phyloP scores from a whole-genome alignment of 352 stramenopile species.

The Phytophthora constricta region DNA sequence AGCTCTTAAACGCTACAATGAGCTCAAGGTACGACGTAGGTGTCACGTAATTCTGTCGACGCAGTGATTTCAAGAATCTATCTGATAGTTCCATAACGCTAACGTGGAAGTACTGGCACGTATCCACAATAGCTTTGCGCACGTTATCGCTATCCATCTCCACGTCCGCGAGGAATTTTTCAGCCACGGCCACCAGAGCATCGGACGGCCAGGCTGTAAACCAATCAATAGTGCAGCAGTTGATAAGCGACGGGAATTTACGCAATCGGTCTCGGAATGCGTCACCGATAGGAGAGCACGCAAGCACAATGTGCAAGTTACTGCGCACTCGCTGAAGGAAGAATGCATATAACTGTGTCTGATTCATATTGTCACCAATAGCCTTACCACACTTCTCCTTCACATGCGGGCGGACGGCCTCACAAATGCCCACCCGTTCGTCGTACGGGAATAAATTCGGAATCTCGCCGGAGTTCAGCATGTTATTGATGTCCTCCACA shows the following conservation, averaged over 20 bases:
- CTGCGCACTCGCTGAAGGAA: constrained; percentile 92
- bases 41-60: constrained; percentile 95
- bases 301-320: constrained; percentile 95
- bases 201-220: constrained; percentile 95
- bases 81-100: constrained; percentile 88
- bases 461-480: constrained; percentile 96
- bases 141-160: constrained; percentile 86
- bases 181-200: constrained; percentile 92
- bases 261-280: constrained; percentile 94
- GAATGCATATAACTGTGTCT: constrained; percentile 91
- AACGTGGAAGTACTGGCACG: constrained; percentile 94
- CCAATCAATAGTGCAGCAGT: constrained; percentile 98
- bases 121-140: constrained; percentile 85
- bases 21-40: constrained; percentile 96
- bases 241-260: constrained; percentile 96
- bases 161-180: constrained; percentile 93
- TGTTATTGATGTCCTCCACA: constrained; percentile 97
- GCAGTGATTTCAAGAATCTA: constrained; percentile 82
- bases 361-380: constrained; percentile 92
- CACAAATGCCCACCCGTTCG: constrained; percentile 91
- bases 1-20: constrained; percentile 94
- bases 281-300: constrained; percentile 94
- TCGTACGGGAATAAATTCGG: constrained; percentile 96
- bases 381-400: constrained; percentile 92
- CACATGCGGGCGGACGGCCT: constrained; percentile 89